phyloP scores from a whole-genome alignment of 2,329 filamentous ascomycete species.

The Aspergillus hiratsukae region DNA sequence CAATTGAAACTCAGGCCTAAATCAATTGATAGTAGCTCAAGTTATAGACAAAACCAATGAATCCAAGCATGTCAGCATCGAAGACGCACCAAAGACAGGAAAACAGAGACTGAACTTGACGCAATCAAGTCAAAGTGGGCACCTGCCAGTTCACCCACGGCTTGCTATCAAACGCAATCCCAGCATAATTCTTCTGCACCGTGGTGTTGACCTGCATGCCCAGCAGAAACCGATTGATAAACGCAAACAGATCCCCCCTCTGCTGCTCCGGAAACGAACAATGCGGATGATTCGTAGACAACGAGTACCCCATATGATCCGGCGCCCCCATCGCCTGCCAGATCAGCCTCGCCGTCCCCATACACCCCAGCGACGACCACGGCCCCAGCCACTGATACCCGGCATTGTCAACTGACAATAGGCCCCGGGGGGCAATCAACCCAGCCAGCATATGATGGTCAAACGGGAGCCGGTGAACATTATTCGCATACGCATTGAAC shows the following conservation, averaged over 20 bases:
- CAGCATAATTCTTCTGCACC: conserved; percentile 5
- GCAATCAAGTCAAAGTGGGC: neutral
- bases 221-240: conserved; percentile 54
- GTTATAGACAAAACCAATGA: no score
- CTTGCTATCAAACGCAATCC: conserved; percentile 1
- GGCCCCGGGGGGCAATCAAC: conserved; percentile 52
- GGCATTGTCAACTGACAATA: conserved; percentile 30
- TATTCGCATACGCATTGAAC: conserved; percentile 51
- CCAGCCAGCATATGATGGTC: conserved; percentile 58
- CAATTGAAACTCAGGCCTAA: no score
- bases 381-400: conserved; percentile 7
- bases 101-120: no score
- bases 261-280: conserved; percentile 54
- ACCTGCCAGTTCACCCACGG: conserved; percentile 7
- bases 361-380: conserved; percentile 5
- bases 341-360: neutral
- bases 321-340: conserved; percentile 3
- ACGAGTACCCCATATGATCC: conserved; percentile 52
- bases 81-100: no score
- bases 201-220: conserved; percentile 25
- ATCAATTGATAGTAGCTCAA: no score
- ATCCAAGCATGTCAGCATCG: no score
- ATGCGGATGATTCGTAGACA: conserved; percentile 52
- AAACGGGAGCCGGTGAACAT: conserved; percentile 47
- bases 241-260: conserved; percentile 49